Evolutionary conservation across 2,329 filamentous ascomycete genomes (phyloP).

Genomic region (Byssothecium circinans): DNA sequence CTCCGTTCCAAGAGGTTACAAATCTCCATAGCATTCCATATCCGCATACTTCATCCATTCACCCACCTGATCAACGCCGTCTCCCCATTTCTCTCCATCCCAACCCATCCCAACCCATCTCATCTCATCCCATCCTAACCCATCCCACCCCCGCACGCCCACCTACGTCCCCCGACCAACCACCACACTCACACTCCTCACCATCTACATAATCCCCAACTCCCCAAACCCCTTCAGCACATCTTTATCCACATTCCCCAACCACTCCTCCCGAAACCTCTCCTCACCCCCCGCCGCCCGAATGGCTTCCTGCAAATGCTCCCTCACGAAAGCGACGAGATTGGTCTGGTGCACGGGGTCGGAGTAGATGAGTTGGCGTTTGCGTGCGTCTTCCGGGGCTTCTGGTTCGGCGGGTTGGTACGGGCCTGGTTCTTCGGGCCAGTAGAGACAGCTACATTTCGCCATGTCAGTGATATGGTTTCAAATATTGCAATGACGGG

Average conservation of each 20-base stretch:
- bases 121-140: too few relatives aligned
- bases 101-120: too few relatives aligned
- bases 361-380: constrained; percentile 54
- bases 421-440: constrained; percentile 35
- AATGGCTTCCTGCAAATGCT: constrained; percentile 63
- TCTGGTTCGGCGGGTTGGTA: constrained; percentile 38
- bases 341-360: constrained; percentile 71
- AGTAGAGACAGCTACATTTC: constrained; percentile 46
- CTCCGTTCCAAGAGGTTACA: too few relatives aligned
- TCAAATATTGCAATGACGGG: too few relatives aligned
- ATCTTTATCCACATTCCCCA: constrained; percentile 74
- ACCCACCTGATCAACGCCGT: too few relatives aligned
- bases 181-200: too few relatives aligned
- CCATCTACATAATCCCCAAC: constrained; percentile 39
- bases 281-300: constrained; percentile 64
- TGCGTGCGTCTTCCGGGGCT: constrained; percentile 49
- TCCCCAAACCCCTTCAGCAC: constrained; percentile 64
- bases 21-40: too few relatives aligned
- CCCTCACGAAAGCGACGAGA: constrained; percentile 64
- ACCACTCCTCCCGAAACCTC: constrained; percentile 68
- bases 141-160: too few relatives aligned
- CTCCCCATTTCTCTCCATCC: too few relatives aligned
- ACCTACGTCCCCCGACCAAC: too few relatives aligned
- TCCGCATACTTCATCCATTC: too few relatives aligned
- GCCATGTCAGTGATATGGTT: constrained; percentile 2